A percentile compares a stretch with the other conserved stretches of the same genome.
phyloP scores from a whole-genome alignment of 129 eudicot species.

The Flaveria ramosissima region DNA sequence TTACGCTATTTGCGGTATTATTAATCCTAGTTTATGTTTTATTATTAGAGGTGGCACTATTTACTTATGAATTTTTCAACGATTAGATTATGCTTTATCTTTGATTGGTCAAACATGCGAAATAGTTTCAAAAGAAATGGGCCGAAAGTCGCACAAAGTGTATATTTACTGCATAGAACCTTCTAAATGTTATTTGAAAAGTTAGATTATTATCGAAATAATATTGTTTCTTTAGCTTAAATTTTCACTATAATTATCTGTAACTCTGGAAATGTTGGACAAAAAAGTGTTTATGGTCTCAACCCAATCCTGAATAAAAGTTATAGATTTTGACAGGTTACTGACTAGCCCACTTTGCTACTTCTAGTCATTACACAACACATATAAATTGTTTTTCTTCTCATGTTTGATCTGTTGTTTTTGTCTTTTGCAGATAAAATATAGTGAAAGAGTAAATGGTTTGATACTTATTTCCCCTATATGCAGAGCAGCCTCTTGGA shows the following conservation, averaged over 20 bases:
- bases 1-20: constrained; percentile 84
- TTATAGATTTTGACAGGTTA: neutral
- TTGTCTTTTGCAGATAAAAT: constrained; percentile 59
- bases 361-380: neutral
- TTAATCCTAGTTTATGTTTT: constrained; percentile 15
- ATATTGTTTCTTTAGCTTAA: neutral
- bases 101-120: neutral
- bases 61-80: neutral
- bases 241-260: neutral
- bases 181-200: neutral
- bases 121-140: neutral
- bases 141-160: neutral
- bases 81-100: neutral
- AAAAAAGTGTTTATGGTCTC: neutral
- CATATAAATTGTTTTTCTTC: neutral
- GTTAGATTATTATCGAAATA: neutral
- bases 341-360: neutral
- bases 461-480: constrained; percentile 92
- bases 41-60: neutral
- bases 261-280: neutral
- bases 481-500: constrained; percentile 92
- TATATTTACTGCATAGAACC: neutral
- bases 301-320: neutral
- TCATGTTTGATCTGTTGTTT: constrained; percentile 16
- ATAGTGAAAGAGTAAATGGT: constrained; percentile 81